phyloP scores from a whole-genome alignment of 148 eudicot genomes.

The Linanthus parryae region DNA sequence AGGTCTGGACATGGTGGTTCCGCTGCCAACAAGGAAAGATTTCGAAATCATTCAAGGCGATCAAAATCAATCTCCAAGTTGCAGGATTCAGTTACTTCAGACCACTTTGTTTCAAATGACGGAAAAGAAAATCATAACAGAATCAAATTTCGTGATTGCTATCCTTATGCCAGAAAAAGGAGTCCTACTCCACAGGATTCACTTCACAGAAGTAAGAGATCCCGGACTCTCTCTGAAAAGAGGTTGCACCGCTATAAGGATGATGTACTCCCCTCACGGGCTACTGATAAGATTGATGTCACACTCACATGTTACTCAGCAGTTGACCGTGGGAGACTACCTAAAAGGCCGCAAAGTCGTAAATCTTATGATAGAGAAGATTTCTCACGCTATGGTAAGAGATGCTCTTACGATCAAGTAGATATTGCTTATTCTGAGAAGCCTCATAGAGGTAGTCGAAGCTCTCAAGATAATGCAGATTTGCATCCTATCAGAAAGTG shows the following conservation, averaged over 20 bases:
- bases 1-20: constrained; percentile 3
- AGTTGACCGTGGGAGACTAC: constrained; percentile 2
- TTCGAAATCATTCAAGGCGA: background rate
- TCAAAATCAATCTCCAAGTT: constrained; percentile 9
- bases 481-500: background rate
- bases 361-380: constrained; percentile 9
- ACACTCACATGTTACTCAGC: background rate
- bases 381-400: constrained; percentile 5
- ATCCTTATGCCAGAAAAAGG: constrained; percentile 12
- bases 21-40: constrained; percentile 7
- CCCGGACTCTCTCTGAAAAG: background rate
- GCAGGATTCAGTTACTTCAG: constrained; percentile 11
- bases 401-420: constrained; percentile 7
- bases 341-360: constrained; percentile 3
- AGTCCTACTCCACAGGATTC: constrained; percentile 3
- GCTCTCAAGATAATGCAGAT: constrained; percentile 11
- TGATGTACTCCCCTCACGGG: constrained; percentile 9
- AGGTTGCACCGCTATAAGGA: constrained; percentile 3
- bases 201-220: constrained; percentile 2
- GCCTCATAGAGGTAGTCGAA: constrained; percentile 6
- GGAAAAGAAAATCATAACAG: constrained; percentile 13
- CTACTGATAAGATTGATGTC: constrained; percentile 10
- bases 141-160: constrained; percentile 2
- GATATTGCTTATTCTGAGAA: constrained; percentile 5
- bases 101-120: constrained; percentile 3